Conservation (phyloP, 306 rosid genomes). For the Sicyos edulis region DNA sequence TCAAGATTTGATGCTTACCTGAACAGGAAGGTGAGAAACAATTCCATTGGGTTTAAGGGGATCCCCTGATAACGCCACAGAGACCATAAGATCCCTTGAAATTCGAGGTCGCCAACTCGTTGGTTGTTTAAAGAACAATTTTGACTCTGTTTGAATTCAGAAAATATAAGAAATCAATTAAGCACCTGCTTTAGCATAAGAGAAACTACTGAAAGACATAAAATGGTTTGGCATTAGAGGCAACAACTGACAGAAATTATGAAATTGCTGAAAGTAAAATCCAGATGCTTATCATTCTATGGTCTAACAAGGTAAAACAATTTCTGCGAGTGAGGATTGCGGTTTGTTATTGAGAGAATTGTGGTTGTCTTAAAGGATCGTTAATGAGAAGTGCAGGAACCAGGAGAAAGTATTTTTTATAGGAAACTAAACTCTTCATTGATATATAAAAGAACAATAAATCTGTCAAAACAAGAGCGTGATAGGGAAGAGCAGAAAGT, state of each 20-base stretch:
- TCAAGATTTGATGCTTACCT: slow-evolving; percentile 39
- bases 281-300: slow-evolving; percentile 11
- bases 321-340: background rate
- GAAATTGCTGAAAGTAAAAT: background rate
- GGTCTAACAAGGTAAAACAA: background rate
- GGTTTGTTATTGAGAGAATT: background rate
- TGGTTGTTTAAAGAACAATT: slow-evolving; percentile 79
- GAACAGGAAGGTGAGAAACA: slow-evolving; percentile 59
- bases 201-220: background rate
- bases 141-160: slow-evolving; percentile 49
- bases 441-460: too few relatives aligned
- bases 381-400: background rate
- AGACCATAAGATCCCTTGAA: slow-evolving; percentile 79
- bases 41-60: slow-evolving; percentile 40
- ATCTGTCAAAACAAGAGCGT: too few relatives aligned
- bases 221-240: slow-evolving; percentile 3
- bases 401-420: too few relatives aligned
- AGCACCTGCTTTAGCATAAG: background rate
- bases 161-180: background rate
- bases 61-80: slow-evolving; percentile 60
- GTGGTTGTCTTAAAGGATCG: background rate
- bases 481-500: too few relatives aligned
- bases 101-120: slow-evolving; percentile 72
- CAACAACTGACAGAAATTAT: background rate
- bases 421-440: too few relatives aligned